Base-by-base conservation (phyloP, 225 moss, liverwort and hornwort species). In the Pseudisothecium myosuroides region DNA sequence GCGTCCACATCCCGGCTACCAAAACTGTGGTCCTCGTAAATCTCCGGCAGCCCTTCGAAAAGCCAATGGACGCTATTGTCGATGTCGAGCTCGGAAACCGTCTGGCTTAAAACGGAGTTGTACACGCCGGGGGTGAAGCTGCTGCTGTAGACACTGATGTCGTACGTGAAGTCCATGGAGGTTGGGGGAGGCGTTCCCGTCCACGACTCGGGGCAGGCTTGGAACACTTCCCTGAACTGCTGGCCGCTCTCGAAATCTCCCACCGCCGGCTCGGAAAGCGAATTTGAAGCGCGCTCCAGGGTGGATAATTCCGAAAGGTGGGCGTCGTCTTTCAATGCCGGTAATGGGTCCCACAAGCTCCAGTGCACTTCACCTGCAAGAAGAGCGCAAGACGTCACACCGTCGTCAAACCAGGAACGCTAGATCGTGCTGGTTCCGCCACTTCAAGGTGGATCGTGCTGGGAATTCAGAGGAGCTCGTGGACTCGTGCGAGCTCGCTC, bases 31-130 rank as follows among this genome's bases (percentile, higher is more conserved):
- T 90, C 92, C 26, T 94, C 94, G 6, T 81, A 77, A 85, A 92
- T 92, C 88, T 94, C 94, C 69, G 94, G 94, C 9, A 94, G 90
- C 4, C 87, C 92, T 47, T 94, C 94, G 78, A 94, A 94, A 12
- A 94, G 86, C 85, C 82, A 88, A 63, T 93, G 91, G 17, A 92
- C 85, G 77, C 85, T 93, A 75, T 52, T 93, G 82, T 92, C 94
- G 45, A 94, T 85, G 85, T 91, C 94, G 81, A 94, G 84, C 67
- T 92, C 92, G 41, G 84, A 74, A 19, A 94, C 88, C 18, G 92
- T 80, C 83, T 85, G 83, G 55, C 80, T 83, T 24, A 88, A 15
- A 9, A 43, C 83, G 13, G 88, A 86, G 89, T 72, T 73, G n/a
- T 21, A 84, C 34, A 36, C 80, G 43, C 47, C 47, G 2, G 89